These are phyloP conservation scores for Talaromyces wortmannii DNA, from an alignment of 495 filamentous ascomycete species.

Conservation along the genomic window DNA sequence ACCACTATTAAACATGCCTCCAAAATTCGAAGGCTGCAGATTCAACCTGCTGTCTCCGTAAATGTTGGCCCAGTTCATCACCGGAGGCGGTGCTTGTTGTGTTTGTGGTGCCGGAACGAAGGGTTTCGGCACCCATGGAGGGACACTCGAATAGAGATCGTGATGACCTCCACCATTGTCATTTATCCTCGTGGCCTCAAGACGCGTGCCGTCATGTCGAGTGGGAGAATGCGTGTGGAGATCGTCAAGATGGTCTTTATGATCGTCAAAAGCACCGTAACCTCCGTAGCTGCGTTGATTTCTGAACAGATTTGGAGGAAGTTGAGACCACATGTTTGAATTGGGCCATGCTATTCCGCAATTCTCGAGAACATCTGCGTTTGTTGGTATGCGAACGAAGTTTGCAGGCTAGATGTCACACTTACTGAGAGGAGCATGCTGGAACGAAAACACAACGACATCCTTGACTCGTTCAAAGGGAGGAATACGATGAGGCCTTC, in stretches of 20 bases:
- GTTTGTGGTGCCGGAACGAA: conserved; percentile 3
- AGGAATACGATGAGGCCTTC: conserved; percentile 30
- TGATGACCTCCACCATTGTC: conserved; percentile 10
- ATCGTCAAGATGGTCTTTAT: conserved; percentile 25
- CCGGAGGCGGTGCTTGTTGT: conserved; percentile 8
- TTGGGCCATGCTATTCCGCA: conserved; percentile 82
- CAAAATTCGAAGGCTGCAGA: conserved; percentile 14
- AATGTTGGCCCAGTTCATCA: conserved; percentile 8
- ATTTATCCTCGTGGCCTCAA: conserved; percentile 6
- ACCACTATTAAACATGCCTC: conserved; percentile 27
- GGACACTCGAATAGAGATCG: conserved; percentile 11
- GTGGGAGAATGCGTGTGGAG: conserved; percentile 46
- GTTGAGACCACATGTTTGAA: conserved; percentile 60
- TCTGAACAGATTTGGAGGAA: conserved; percentile 29
- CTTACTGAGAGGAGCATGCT: conserved; percentile 76
- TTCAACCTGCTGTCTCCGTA: conserved; percentile 14
- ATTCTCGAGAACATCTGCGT: conserved; percentile 64
- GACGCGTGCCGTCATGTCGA: conserved; percentile 12
- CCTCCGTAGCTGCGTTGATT: conserved; percentile 15
- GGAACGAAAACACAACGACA: conserved; percentile 73
- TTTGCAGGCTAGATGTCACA: background rate
- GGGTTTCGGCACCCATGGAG: conserved; percentile 18
- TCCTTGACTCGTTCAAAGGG: conserved; percentile 69
- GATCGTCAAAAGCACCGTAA: conserved; percentile 6
- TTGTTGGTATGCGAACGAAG: conserved; percentile 7